phyloP scores from a whole-genome alignment of 164 flowering plant genomes.

The Aristolochia contorta region DNA sequence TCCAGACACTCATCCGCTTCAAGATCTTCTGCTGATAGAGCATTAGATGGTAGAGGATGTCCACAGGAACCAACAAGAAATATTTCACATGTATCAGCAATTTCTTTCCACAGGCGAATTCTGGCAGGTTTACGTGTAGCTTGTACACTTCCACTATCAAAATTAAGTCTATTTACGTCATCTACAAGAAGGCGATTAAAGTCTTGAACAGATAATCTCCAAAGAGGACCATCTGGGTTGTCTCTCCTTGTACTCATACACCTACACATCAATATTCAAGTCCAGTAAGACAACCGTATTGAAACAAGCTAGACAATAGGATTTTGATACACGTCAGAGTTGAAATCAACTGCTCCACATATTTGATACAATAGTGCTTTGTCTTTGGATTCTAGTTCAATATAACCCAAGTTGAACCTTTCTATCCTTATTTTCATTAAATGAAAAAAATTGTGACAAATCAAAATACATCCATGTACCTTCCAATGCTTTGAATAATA shows the following conservation, averaged over 20 bases:
- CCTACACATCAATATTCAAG: constrained; percentile 23
- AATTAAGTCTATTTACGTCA: constrained; percentile 33
- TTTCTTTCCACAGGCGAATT: constrained; percentile 85
- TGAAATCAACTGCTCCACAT: too few relatives aligned
- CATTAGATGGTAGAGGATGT: constrained; percentile 68
- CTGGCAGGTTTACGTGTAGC: constrained; percentile 39
- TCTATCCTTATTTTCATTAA: too few relatives aligned
- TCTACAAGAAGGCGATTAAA: constrained; percentile 61
- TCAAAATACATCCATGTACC: constrained; percentile 29
- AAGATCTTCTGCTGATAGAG: constrained; percentile 37
- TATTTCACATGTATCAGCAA: constrained; percentile 83
- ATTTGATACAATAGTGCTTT: too few relatives aligned
- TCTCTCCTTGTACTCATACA: constrained; percentile 97
- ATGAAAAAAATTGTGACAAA: too few relatives aligned
- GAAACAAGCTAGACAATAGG: too few relatives aligned
- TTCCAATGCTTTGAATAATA: constrained; percentile 71
- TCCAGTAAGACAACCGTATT: too few relatives aligned
- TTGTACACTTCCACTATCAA: constrained; percentile 21
- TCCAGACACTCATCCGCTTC: constrained; percentile 77
- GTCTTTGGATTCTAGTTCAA: too few relatives aligned
- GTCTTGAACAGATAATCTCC: constrained; percentile 87
- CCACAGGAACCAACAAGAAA: constrained; percentile 95
- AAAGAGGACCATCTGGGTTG: constrained; percentile 68
- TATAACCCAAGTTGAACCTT: too few relatives aligned
- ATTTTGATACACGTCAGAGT: too few relatives aligned